phyloP scores from a whole-genome alignment of 257 asterid genomes.

The Solanum microdontum region DNA sequence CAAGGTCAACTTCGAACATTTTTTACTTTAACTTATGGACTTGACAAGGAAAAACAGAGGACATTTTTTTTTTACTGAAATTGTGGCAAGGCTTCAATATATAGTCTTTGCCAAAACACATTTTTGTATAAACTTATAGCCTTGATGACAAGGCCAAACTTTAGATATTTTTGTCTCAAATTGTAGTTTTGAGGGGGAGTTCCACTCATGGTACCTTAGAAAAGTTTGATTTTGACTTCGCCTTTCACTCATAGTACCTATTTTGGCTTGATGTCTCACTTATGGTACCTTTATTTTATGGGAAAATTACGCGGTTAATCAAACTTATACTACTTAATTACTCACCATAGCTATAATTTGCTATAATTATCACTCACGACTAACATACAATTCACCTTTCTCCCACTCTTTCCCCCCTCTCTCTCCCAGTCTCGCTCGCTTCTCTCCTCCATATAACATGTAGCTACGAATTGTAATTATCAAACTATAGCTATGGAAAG shows the following conservation, averaged over 20 bases:
- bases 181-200: background rate
- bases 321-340: too few species aligned
- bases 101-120: too few species aligned
- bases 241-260: background rate
- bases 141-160: background rate
- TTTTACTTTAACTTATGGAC: background rate
- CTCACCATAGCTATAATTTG: too few species aligned
- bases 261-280: background rate
- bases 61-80: too few species aligned
- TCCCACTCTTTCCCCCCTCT: too few species aligned
- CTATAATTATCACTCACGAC: too few species aligned
- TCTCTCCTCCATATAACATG: too few species aligned
- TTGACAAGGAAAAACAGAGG: accelerated
- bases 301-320: too few species aligned
- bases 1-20: background rate
- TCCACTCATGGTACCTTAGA: background rate
- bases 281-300: background rate
- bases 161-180: background rate
- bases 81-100: background rate
- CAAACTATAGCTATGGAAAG: too few species aligned
- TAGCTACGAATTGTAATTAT: too few species aligned
- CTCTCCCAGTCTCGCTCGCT: too few species aligned
- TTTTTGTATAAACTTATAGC: background rate
- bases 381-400: too few species aligned
- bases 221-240: background rate